Evolutionary conservation across 768 basidiomycete genomes (phyloP).

Genomic region (Leccinum aurantiacum): DNA sequence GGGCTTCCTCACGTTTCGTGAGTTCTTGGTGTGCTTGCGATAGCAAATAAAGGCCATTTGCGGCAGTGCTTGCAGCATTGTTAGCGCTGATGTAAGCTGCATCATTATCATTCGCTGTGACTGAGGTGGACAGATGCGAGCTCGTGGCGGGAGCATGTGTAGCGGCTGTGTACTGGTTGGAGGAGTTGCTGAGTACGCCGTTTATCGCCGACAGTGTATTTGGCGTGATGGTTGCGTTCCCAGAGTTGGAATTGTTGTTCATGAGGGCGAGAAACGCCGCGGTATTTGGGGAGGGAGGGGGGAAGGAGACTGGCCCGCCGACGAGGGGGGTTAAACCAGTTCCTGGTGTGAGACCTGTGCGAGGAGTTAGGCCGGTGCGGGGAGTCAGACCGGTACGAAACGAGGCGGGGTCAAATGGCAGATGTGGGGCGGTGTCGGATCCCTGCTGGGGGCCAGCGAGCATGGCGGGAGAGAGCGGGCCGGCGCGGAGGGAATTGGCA

Average conservation of each 20-base stretch:
- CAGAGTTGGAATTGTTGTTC: slow-evolving; percentile 45
- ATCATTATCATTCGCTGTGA: slow-evolving; percentile 35
- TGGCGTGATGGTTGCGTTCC: slow-evolving; percentile 56
- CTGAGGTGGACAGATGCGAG: slow-evolving; percentile 37
- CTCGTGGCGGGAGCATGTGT: slow-evolving; percentile 35
- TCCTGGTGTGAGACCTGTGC: slow-evolving; percentile 76
- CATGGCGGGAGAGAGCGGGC: slow-evolving; percentile 96
- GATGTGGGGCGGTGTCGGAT: slow-evolving; percentile 36
- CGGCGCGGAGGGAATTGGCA: slow-evolving; percentile 81
- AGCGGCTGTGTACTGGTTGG: slow-evolving; percentile 28
- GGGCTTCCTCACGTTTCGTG: slow-evolving; percentile 89
- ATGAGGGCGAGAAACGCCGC: slow-evolving; percentile 93
- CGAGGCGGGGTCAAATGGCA: slow-evolving; percentile 64
- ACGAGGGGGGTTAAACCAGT: slow-evolving; percentile 82
- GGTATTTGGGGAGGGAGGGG: slow-evolving; percentile 83
- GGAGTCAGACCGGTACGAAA: slow-evolving; percentile 89
- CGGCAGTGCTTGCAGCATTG: slow-evolving; percentile 66
- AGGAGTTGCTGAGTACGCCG: slow-evolving; percentile 58
- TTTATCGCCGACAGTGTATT: slow-evolving; percentile 63
- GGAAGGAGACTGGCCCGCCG: slow-evolving; percentile 72
- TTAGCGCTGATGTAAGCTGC: slow-evolving; percentile 43
- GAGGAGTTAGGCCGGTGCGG: slow-evolving; percentile 80
- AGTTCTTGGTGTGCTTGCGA: slow-evolving; percentile 96
- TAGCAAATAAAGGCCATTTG: slow-evolving; percentile 91
- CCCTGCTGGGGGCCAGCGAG: slow-evolving; percentile 77